Evolutionary conservation across 1,139 yeast genomes (phyloP).

Genomic region (Geotrichum macrosporum): DNA sequence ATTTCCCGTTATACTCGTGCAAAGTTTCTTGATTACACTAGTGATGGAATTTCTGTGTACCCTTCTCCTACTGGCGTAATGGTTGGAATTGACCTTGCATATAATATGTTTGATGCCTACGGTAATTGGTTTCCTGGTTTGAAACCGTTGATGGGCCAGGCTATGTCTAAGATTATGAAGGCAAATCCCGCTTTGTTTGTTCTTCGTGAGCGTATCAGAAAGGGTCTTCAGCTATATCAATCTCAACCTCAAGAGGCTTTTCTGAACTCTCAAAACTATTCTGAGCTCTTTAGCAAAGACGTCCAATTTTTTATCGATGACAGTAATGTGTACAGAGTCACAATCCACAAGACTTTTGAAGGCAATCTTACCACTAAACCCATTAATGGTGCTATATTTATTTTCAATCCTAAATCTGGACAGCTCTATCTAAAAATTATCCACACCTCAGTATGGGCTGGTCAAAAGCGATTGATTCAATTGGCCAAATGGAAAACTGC

Average conservation of each 20-base stretch:
- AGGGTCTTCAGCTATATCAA: conserved; percentile 89
- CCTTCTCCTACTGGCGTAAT: conserved; percentile 93
- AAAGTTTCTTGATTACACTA: conserved; percentile 86
- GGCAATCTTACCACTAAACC: conserved; percentile 93
- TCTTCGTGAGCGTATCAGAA: conserved; percentile 85
- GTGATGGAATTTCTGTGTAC: conserved; percentile 77
- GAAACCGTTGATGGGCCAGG: conserved; percentile 83
- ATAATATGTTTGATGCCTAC: conserved; percentile 92
- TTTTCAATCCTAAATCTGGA: conserved; percentile 73
- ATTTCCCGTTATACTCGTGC: conserved; percentile 92
- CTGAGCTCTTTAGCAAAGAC: conserved; percentile 82
- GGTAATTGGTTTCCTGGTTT: conserved; percentile 98
- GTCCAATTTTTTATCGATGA: conserved; percentile 85
- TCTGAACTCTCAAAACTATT: conserved; percentile 82
- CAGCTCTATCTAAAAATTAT: conserved; percentile 83
- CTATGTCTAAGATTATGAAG: conserved; percentile 92
- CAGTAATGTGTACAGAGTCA: conserved; percentile 88
- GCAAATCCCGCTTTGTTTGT: conserved; percentile 92
- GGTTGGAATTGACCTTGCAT: conserved; percentile 89
- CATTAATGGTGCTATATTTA: conserved; percentile 87
- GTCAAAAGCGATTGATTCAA: conserved; percentile 91
- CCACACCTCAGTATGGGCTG: conserved; percentile 95
- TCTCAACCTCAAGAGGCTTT: conserved; percentile 92
- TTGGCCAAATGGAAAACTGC: conserved; percentile 98
- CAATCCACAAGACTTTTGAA: conserved; percentile 86